Base-by-base conservation (phyloP, 805 yeast species). In the Jamesozyma piceae region DNA sequence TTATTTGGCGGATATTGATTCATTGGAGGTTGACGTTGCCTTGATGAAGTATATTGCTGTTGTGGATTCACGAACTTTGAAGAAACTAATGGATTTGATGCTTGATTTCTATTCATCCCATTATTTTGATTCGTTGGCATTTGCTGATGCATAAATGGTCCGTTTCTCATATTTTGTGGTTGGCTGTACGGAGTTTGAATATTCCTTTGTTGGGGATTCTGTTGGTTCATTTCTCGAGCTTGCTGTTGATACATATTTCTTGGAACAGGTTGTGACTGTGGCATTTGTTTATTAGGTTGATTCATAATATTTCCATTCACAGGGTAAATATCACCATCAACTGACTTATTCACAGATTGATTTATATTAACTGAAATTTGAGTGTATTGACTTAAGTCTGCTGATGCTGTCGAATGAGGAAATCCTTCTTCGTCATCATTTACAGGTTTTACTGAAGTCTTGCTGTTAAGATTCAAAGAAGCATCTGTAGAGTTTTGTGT, bases 371-470 rank as follows among this genome's bases (percentile, higher is more conserved):
- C 31, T 30, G n/a, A 17, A n/a, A 3, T n/a, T 20, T 41, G 31
- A 19, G 39, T 17, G 14, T 30, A 41, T 17, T 29, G 26, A 22
- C n/a, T 30, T 14, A 41, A 26, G 21, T 41, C 21, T 3, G 39
- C 24, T 10, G 39, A 21, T 5, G 22, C 24, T 13, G 35, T 17
- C 11, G 43, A 41, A 32, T 41, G 43, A 2, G 43, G 43, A 14
- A 41, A 30, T 14, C 11, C 1, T 5, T 20, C 20, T 3, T 13
- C 8, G 11, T 14, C 22, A n/a, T 8, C 34, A 18, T 21, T 11
- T 18, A 31, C 18, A 6, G 17, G 13, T 14, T 21, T 33, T 15
- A 21, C 6, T 13, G 38, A 15, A 27, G 10, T n/a, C 3, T 14
- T 18, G 4, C n/a, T 24, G 38, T 15, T 8, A 5, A 36, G 21